phyloP scores from a whole-genome alignment of 805 yeast species.

The Nakazawaea pomicola region DNA sequence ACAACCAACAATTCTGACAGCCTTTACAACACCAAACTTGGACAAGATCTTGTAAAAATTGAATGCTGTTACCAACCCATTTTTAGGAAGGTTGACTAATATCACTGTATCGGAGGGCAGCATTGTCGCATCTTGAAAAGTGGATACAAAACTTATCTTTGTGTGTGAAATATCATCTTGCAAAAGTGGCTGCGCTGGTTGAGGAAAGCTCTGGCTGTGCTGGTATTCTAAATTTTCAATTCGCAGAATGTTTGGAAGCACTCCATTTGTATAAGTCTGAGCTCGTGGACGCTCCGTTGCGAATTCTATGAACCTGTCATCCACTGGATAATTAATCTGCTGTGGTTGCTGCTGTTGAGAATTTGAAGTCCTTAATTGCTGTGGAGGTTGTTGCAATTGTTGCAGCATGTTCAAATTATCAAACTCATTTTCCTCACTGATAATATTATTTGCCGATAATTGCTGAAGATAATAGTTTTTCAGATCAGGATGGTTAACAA shows the following conservation, averaged over 20 bases:
- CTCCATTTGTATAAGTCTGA: conserved; percentile 31
- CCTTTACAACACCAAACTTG: conserved; percentile 55
- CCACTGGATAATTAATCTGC: too few relatives aligned
- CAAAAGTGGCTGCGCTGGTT: conserved; percentile 23
- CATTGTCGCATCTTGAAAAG: conserved; percentile 62
- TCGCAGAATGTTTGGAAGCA: conserved; percentile 6
- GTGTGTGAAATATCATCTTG: conserved; percentile 59
- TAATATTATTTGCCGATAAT: conserved; percentile 5
- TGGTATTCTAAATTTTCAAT: conserved; percentile 11
- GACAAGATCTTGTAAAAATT: conserved; percentile 49
- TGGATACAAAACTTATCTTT: conserved; percentile 58
- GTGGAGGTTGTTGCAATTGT: conserved; percentile 13
- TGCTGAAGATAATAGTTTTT: conserved; percentile 32
- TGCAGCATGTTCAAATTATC: conserved; percentile 8
- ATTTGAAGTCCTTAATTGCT: too few relatives aligned
- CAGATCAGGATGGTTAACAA: conserved; percentile 29
- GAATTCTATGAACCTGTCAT: too few relatives aligned
- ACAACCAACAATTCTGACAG: conserved; percentile 54
- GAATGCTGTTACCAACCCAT: conserved; percentile 40
- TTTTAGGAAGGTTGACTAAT: conserved; percentile 71
- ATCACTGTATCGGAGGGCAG: conserved; percentile 76
- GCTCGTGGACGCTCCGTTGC: conserved; percentile 39
- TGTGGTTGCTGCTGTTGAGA: too few relatives aligned
- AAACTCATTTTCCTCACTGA: conserved; percentile 5
- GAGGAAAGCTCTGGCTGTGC: conserved; percentile 14